Evolutionary conservation across 1,284 basidiomycete species (phyloP), one percentile per base, ranked within the genome.

Genomic region (Lentinula novae-zelandiae): DNA sequence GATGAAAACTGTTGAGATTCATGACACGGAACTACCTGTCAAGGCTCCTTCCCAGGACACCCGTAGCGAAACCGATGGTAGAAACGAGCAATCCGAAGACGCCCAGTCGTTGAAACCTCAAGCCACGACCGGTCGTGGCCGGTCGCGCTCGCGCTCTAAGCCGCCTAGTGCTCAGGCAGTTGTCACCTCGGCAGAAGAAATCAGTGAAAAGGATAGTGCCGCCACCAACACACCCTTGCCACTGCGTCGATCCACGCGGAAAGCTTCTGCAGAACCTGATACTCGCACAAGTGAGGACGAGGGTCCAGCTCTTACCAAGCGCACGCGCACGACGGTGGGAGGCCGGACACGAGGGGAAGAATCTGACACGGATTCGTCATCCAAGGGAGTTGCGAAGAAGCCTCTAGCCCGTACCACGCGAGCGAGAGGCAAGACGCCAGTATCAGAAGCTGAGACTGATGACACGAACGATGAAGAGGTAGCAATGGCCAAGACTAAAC

Each of bases 211-310:
- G 7, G 17, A 39, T 12, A 42, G 20, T 22, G 20, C 33, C 33
- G 17, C 48, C 4, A 22, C 48, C 13, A n/a, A 27, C 27, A 38
- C 31, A 12, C 44, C 42, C 22, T 17, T 34, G 15, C 44, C 42
- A 33, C 20, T 34, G 34, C 57, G 57, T 22, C 46, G 57, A 20
- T 38, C 46, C 17, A 53, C 57, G 5, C 52, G 53, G 8, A 60
- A 60, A 49, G 46, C 59, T 39, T 60, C 53, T 31, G 59, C 22
- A 17, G 59, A 60, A 5, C 53, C 59, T 17, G 52, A 55, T 44
- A 8, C 53, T 48, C 53, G 6, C 10, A 22, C 60, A 12, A 27
- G 36, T 17, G 48, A 57, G 31, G 53, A 52, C 5, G 46, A 50
- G 17, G 36, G 38, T 36, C 39, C 60, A 15, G 58, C 49, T 8